phyloP scores from a whole-genome alignment of 2,329 filamentous ascomycete species.

The Biscogniauxia sp. region DNA sequence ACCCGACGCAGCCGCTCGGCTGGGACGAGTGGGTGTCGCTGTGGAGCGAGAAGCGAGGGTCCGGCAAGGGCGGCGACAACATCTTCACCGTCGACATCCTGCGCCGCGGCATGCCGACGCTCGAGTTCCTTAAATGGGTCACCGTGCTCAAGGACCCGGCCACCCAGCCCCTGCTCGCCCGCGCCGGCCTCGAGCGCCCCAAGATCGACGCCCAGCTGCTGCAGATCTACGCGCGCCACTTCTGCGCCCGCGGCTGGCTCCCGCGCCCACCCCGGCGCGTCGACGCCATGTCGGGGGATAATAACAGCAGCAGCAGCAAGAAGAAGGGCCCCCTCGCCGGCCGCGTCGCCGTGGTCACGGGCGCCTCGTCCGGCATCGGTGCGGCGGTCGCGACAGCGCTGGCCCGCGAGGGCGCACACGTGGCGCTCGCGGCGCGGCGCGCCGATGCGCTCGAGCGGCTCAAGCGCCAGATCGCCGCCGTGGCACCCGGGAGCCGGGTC shows the following conservation, averaged over 20 bases:
- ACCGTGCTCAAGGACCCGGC: slow-evolving; percentile 71
- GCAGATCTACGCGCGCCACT: slow-evolving; percentile 76
- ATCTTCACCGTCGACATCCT: slow-evolving; percentile 78
- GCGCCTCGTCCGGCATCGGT: slow-evolving; percentile 76
- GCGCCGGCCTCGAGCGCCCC: slow-evolving; percentile 57
- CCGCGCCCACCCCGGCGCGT: slow-evolving; percentile 55
- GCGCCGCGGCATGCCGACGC: slow-evolving; percentile 74
- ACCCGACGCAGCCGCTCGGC: slow-evolving; percentile 61
- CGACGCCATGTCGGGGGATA: slow-evolving; percentile 14
- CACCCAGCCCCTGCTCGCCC: slow-evolving; percentile 58
- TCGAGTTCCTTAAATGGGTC: slow-evolving; percentile 67
- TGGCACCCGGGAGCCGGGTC: slow-evolving; percentile 46
- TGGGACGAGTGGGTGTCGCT: slow-evolving; percentile 74
- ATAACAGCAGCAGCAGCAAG: no score
- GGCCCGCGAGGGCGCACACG: slow-evolving; percentile 67
- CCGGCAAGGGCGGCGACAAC: slow-evolving; percentile 62
- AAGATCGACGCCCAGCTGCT: slow-evolving; percentile 69
- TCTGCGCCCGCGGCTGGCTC: slow-evolving; percentile 78
- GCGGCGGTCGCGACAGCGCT: slow-evolving; percentile 70
- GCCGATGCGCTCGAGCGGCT: slow-evolving; percentile 65
- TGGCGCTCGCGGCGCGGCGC: slow-evolving; percentile 71
- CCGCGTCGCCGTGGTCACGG: slow-evolving; percentile 72
- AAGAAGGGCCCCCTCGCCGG: slow-evolving; percentile 61
- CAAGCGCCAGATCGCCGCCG: slow-evolving; percentile 53
- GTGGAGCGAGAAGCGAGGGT: slow-evolving; percentile 70